These are phyloP conservation scores for Tylopilus intermedius DNA, from an alignment of 768 basidiomycete species.

Conservation along the genomic window DNA sequence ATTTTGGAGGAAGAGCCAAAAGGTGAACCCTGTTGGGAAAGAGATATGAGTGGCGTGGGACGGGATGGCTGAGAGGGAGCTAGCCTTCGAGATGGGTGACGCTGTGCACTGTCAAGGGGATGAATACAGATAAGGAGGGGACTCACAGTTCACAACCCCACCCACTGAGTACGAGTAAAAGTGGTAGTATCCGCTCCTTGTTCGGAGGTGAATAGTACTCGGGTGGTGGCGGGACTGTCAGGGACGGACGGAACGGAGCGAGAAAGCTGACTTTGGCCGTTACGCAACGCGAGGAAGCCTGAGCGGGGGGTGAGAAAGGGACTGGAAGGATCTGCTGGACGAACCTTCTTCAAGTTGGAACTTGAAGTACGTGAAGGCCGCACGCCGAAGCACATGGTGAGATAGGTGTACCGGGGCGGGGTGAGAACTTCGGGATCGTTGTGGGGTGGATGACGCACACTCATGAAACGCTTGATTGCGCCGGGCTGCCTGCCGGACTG, in stretches of 20 bases:
- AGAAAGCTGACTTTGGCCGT: constrained; percentile 10
- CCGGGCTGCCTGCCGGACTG: constrained; percentile 71
- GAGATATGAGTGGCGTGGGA: constrained; percentile 4
- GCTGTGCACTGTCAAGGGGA: constrained; percentile 31
- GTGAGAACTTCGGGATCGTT: constrained; percentile 8
- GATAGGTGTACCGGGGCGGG: constrained; percentile 65
- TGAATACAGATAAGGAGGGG: constrained; percentile 1
- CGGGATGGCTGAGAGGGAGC: background rate
- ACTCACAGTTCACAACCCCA: constrained; percentile 75
- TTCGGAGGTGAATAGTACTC: constrained; percentile 42
- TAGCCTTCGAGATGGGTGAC: constrained; percentile 79
- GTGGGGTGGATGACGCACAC: constrained; percentile 43
- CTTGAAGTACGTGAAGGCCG: constrained; percentile 57
- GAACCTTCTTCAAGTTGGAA: constrained; percentile 57
- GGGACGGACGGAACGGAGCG: background rate
- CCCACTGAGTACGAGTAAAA: constrained; percentile 68
- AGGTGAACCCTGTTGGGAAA: constrained; percentile 55
- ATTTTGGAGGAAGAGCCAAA: constrained; percentile 80
- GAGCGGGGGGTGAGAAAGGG: background rate
- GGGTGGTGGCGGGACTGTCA: constrained; percentile 40
- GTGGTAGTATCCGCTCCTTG: constrained; percentile 56
- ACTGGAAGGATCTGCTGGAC: constrained; percentile 2
- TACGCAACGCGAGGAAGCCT: constrained; percentile 15
- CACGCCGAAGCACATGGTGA: constrained; percentile 60
- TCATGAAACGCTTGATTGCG: constrained; percentile 86